Evolutionary conservation across 2,329 filamentous ascomycete genomes (phyloP), one percentile per base, ranked within the genome.

Genomic region (Myrmaecium sp.): DNA sequence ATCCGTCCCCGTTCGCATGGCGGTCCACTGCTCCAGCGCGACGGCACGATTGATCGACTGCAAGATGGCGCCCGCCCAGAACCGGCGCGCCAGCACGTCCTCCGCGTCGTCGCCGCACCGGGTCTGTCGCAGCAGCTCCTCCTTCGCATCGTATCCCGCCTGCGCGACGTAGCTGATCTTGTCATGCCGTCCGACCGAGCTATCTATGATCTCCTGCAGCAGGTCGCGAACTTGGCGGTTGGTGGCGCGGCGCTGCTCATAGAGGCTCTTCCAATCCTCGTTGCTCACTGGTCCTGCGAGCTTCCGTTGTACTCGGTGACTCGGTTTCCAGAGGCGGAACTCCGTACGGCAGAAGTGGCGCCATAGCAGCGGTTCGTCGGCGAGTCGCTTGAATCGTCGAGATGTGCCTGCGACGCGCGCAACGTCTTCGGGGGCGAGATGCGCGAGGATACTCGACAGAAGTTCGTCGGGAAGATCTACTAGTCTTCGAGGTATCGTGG

Each of bases 391-490:
- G 39, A 86, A 64, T 31, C 70, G 69, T 37, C 58, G 68, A 13
- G 68, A 80, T 7, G 76, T 60, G 14, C 58, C 37, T 64, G 74
- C 43, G 52, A 69, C 44, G 54, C 59, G 51, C 22, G 64, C 47
- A 17, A 66, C 55, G 20, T 58, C 58, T 23, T 39, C 39, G 6
- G 67, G 62, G 25, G 61, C 54, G 26, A 70, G 57, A 43, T 71
- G 71, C 34, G 64, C 61, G 37, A 94, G 63, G 37, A 95, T 77
- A 28, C 74, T 66, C 45, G 81, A 71, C 40, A 95, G 63, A 35
- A 95, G 68, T 57, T 98, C 89, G 51, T 86, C 78, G 21, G 84
- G 84, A 18, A 89, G 59, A n/a, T n/a, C n/a, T n/a, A n/a, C n/a
- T n/a, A n/a, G n/a, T n/a, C n/a, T n/a, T n/a, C n/a, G n/a, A n/a